Conservation (phyloP, 352 stramenopile species). For the Phytophthora aleatoria region DNA sequence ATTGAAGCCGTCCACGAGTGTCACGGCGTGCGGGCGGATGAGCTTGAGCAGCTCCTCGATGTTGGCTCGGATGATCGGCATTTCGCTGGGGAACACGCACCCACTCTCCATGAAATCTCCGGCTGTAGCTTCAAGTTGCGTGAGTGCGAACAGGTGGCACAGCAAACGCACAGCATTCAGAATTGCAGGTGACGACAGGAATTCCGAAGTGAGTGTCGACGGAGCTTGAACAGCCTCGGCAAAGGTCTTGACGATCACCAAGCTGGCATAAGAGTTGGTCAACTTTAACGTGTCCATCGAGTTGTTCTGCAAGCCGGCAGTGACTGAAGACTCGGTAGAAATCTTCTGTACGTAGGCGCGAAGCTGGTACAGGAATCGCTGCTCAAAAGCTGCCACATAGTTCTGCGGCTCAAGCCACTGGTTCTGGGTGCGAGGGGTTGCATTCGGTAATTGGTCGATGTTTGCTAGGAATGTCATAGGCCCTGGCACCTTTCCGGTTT, state of each 20-base stretch:
- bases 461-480: conserved; percentile 41
- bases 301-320: conserved; percentile 54
- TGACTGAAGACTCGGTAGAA: conserved; percentile 27
- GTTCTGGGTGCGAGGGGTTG: conserved; percentile 31
- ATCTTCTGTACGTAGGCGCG: conserved; percentile 48
- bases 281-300: conserved; percentile 62
- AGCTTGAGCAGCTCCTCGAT: conserved; percentile 57
- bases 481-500: conserved; percentile 8
- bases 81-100: conserved; percentile 48
- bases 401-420: conserved; percentile 45
- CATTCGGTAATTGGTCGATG: conserved; percentile 40
- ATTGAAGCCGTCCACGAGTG: conserved; percentile 82
- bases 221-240: conserved; percentile 44
- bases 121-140: conserved; percentile 63
- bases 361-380: conserved; percentile 63
- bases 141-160: conserved; percentile 67
- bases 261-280: conserved; percentile 57
- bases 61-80: conserved; percentile 52
- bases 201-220: conserved; percentile 36
- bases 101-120: conserved; percentile 75
- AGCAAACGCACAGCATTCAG: conserved; percentile 36
- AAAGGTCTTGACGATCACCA: conserved; percentile 59
- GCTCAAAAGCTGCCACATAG: conserved; percentile 59
- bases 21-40: conserved; percentile 71
- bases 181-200: conserved; percentile 26